phyloP scores from a whole-genome alignment of 1,284 basidiomycete species.

The Phenoliferia sp. region DNA sequence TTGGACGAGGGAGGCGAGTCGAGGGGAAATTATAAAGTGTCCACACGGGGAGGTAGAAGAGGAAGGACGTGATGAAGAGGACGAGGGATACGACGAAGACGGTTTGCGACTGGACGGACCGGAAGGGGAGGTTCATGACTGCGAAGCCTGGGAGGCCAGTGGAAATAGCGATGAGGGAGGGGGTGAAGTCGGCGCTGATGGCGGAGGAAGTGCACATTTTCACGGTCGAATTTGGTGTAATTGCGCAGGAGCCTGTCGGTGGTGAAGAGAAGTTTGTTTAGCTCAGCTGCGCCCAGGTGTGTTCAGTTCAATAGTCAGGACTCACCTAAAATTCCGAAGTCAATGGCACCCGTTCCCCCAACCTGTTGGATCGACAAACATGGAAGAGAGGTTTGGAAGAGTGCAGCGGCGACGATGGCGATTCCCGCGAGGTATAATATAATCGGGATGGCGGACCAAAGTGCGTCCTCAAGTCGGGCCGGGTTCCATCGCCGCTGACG shows the following conservation, averaged over 20 bases:
- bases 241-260: slow-evolving; percentile 21
- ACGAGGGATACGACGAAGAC: slow-evolving; percentile 21
- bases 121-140: slow-evolving; percentile 21
- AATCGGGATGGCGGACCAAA: too few species aligned
- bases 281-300: too few species aligned
- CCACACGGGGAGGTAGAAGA: slow-evolving; percentile 29
- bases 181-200: slow-evolving; percentile 16
- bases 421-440: too few species aligned
- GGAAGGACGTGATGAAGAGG: slow-evolving; percentile 9
- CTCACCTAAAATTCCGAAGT: too few species aligned
- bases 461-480: too few species aligned
- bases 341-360: too few species aligned
- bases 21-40: slow-evolving; percentile 28
- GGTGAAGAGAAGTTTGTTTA: too few species aligned
- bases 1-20: neutral
- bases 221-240: neutral
- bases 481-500: too few species aligned
- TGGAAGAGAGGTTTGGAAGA: too few species aligned
- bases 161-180: slow-evolving; percentile 12
- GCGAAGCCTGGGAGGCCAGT: slow-evolving; percentile 20
- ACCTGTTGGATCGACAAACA: too few species aligned
- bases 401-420: too few species aligned
- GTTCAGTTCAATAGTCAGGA: too few species aligned
- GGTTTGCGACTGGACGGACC: slow-evolving; percentile 15
- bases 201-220: slow-evolving; percentile 4